A percentile compares a stretch with the other conserved stretches of the same genome.
phyloP scores from a whole-genome alignment of 768 basidiomycete genomes.

The Lentinus tigrinus region DNA sequence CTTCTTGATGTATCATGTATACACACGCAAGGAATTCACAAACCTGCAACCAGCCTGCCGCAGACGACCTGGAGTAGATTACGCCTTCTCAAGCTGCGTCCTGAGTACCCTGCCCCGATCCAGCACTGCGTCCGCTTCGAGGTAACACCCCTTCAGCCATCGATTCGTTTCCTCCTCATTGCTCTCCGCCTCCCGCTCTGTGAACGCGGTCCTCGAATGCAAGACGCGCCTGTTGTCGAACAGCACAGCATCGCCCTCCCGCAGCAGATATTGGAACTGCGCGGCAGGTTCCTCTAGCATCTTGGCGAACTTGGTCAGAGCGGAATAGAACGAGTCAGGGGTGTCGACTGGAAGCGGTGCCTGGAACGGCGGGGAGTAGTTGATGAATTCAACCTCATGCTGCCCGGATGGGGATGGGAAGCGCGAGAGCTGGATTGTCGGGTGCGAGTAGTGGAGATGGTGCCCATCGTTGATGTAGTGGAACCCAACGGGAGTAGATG shows the following conservation, averaged over 20 bases:
- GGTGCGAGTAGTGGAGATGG: slow-evolving; percentile 70
- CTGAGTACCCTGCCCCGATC: slow-evolving; percentile 59
- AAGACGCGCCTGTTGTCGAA: slow-evolving; percentile 92
- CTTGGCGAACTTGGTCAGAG: slow-evolving; percentile 59
- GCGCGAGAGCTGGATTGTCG: slow-evolving; percentile 65
- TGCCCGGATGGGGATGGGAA: not conserved
- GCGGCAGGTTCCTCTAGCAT: slow-evolving; percentile 52
- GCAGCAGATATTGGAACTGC: slow-evolving; percentile 62
- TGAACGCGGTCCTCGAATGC: slow-evolving; percentile 84
- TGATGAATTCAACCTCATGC: slow-evolving; percentile 58
- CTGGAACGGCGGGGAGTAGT: slow-evolving; percentile 96
- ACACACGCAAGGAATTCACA: no score
- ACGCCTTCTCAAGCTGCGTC: slow-evolving; percentile 10
- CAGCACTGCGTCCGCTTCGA: slow-evolving; percentile 64
- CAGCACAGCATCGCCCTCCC: slow-evolving; percentile 81
- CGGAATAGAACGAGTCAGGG: slow-evolving; percentile 56
- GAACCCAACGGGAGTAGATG: slow-evolving; percentile 70
- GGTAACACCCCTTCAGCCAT: slow-evolving; percentile 90
- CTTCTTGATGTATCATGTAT: no score
- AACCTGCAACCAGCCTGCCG: no score
- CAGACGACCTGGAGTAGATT: no score
- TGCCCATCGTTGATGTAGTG: slow-evolving; percentile 92
- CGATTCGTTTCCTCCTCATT: slow-evolving; percentile 50
- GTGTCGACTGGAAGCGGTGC: slow-evolving; percentile 65
- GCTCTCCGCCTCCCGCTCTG: slow-evolving; percentile 38